phyloP scores from a whole-genome alignment of 164 flowering plant genomes.

The Tetrastigma voinierianum region DNA sequence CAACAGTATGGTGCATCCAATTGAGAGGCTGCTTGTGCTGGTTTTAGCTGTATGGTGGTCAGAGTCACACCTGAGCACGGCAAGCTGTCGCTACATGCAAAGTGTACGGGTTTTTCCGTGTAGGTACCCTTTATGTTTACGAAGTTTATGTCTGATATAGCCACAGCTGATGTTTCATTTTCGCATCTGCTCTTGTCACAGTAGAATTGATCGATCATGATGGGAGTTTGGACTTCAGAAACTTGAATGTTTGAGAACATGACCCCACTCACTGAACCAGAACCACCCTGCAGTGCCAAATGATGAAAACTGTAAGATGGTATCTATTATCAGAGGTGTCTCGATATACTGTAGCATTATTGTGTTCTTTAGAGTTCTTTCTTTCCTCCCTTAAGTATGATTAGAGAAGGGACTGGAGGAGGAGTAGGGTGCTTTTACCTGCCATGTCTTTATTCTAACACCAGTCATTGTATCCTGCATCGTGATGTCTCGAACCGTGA shows the following conservation, averaged over 20 bases:
- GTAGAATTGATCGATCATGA: conserved; percentile 61
- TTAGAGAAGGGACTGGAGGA: neutral
- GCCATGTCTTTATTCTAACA: conserved; percentile 55
- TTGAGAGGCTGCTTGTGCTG: conserved; percentile 26
- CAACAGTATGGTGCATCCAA: conserved; percentile 58
- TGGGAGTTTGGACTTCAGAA: conserved; percentile 44
- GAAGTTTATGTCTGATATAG: conserved; percentile 45
- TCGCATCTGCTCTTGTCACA: conserved; percentile 43
- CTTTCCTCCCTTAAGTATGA: neutral
- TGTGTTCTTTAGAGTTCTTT: no score
- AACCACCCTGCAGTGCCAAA: conserved; percentile 48
- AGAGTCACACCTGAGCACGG: conserved; percentile 53
- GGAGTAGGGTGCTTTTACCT: conserved; percentile 22
- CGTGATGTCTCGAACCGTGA: conserved; percentile 36
- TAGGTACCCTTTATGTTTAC: conserved; percentile 52
- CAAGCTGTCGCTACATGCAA: conserved; percentile 59
- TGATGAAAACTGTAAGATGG: neutral
- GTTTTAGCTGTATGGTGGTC: conserved; percentile 35
- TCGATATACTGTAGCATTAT: no score
- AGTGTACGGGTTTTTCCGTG: conserved; percentile 43
- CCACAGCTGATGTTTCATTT: conserved; percentile 56
- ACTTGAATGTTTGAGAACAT: conserved; percentile 58
- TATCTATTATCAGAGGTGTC: neutral
- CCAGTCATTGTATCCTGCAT: conserved; percentile 32
- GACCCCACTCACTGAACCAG: conserved; percentile 50